Evolutionary conservation across 345 rosid species (phyloP).

Genomic region (Turnera subulata): DNA sequence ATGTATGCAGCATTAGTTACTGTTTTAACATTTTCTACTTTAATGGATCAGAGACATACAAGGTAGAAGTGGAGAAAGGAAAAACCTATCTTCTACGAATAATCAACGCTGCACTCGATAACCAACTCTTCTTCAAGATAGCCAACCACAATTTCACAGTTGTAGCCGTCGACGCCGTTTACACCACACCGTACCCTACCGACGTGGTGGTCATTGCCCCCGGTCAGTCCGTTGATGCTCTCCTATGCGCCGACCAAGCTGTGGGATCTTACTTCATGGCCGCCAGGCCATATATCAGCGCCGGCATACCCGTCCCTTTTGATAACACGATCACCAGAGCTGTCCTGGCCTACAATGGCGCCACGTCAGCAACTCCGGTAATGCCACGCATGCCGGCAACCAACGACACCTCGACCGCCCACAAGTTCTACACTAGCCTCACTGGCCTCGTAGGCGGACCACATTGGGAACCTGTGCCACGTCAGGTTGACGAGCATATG

Average conservation of each 20-base stretch:
- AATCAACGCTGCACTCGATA: slow-evolving; percentile 89
- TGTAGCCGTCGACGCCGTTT: slow-evolving; percentile 52
- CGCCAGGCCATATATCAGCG: slow-evolving; percentile 36
- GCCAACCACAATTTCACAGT: slow-evolving; percentile 79
- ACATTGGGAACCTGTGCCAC: slow-evolving; percentile 64
- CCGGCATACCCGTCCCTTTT: slow-evolving; percentile 26
- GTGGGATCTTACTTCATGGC: slow-evolving; percentile 16
- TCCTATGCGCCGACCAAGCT: slow-evolving; percentile 23
- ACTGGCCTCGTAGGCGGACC: slow-evolving; percentile 44
- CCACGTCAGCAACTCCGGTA: slow-evolving; percentile 21
- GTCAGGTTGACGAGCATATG: slow-evolving; percentile 62
- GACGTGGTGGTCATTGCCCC: slow-evolving; percentile 21
- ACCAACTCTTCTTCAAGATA: slow-evolving; percentile 70
- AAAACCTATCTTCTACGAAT: slow-evolving; percentile 72
- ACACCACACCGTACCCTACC: slow-evolving; percentile 38
- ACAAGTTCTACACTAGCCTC: slow-evolving; percentile 50
- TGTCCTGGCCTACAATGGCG: slow-evolving; percentile 39
- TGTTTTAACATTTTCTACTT: not conserved
- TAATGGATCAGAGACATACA: slow-evolving; percentile 41
- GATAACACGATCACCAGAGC: slow-evolving; percentile 67
- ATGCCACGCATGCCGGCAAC: slow-evolving; percentile 69
- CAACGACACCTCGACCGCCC: slow-evolving; percentile 67
- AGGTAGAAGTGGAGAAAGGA: slow-evolving; percentile 53
- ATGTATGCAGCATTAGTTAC: too few relatives aligned
- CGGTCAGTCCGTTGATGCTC: slow-evolving; percentile 34